Base-by-base conservation (phyloP, 768 basidiomycete species). In the Termitomyces sp. region DNA sequence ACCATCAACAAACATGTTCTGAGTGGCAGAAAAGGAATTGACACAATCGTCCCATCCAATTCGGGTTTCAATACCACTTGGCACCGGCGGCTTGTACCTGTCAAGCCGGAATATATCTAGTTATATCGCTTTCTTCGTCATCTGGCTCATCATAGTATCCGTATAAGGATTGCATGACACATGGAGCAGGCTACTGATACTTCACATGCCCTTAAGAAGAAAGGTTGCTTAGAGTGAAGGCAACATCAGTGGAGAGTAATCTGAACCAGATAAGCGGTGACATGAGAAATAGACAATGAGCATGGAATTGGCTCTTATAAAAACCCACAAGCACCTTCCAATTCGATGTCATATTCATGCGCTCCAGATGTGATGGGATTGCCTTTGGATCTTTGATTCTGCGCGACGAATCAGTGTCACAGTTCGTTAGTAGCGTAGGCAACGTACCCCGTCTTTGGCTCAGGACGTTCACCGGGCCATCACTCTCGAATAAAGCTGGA, bases 1-100 rank as follows among this genome's bases (percentile, higher is more conserved):
- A 89, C 90, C 95, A 68, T 97, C 94, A 24, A 96, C 91, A 68
- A 93, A 95, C 93, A 99, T 92, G 74, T 98, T 98, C 67, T 96
- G 74, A 34, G 95, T 98, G 15, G 96, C 96, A 21, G 87, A 78
- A 1, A 78, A 1, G 96, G 96, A 21, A 99, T 73, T 10, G 77
- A 88, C n/a, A 85, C 88, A 0, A 79, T 82, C 67, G 95, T 85
- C 19, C 91, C 94, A 65, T 97, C 88, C 62, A 98, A 68, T 46
- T 89, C 90, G 53, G 76, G 82, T 9, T 87, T 90, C 30, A 99
- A 69, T 51, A 85, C 67, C 22, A 90, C 85, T 66, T 90, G 88
- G 64, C 88, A 90, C 0, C 89, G 72, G 11, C 85, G 76, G 59
- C 88, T 96, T 61, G 96, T 97, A 64, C 98, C 96, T 1, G 93